These are phyloP conservation scores for Aschersonia sp. DNA, from an alignment of 2,329 filamentous ascomycete genomes.

Conservation along the genomic window DNA sequence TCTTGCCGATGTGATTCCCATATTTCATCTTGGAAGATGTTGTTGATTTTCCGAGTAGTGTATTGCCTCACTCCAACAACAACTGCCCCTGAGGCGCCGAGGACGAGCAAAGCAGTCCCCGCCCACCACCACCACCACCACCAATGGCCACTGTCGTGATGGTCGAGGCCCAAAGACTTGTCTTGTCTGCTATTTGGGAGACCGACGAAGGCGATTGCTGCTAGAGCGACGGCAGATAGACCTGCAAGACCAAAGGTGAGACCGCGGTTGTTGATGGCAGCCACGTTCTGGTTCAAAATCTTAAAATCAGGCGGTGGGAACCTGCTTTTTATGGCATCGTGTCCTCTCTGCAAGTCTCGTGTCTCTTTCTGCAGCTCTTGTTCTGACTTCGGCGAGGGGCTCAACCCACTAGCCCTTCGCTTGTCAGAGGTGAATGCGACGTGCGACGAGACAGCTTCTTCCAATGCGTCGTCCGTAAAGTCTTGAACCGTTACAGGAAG, in stretches of 20 bases:
- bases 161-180: slow-evolving; percentile 1
- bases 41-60: slow-evolving; percentile 44
- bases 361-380: slow-evolving; percentile 22
- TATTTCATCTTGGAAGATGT: slow-evolving; percentile 52
- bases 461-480: slow-evolving; percentile 47
- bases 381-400: slow-evolving; percentile 22
- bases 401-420: slow-evolving; percentile 21
- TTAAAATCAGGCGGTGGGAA: slow-evolving; percentile 35
- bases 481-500: slow-evolving; percentile 54
- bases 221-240: slow-evolving; percentile 13
- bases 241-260: slow-evolving; percentile 22
- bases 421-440: slow-evolving; percentile 20
- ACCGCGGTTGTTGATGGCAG: slow-evolving; percentile 15
- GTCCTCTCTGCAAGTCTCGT: slow-evolving; percentile 18
- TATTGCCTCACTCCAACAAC: slow-evolving; percentile 38
- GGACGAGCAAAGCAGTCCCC: slow-evolving; percentile 5
- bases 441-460: slow-evolving; percentile 15
- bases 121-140: slow-evolving; percentile 5
- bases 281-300: slow-evolving; percentile 19
- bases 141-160: slow-evolving; percentile 10
- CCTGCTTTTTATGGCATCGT: slow-evolving; percentile 25
- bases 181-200: not conserved
- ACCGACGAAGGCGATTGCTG: slow-evolving; percentile 4
- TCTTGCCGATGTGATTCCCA: slow-evolving; percentile 50
- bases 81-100: slow-evolving; percentile 16